A percentile compares a stretch with the other conserved stretches of the same genome.
These are phyloP conservation scores for Ananas comosus DNA, from an alignment of 176 grass and related monocot genomes.

Conservation along the genomic window DNA sequence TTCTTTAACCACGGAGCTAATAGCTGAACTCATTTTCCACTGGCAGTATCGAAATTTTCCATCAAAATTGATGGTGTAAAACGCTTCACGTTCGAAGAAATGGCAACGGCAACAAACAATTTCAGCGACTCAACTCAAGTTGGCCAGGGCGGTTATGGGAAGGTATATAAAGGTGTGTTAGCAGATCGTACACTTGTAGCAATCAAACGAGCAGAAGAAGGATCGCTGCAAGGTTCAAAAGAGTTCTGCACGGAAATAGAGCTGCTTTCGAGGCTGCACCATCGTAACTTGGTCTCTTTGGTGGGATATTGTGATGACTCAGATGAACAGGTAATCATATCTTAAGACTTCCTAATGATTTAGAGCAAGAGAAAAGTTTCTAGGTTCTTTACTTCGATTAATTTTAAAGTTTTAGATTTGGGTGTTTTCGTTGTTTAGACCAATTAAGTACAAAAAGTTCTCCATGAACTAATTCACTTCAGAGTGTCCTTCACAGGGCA, in stretches of 20 bases:
- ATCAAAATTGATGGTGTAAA: constrained; percentile 75
- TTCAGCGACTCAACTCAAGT: constrained; percentile 64
- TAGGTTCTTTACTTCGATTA: too few relatives aligned
- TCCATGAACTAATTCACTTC: too few relatives aligned
- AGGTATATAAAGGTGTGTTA: constrained; percentile 77
- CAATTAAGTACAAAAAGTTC: too few relatives aligned
- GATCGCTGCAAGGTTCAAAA: constrained; percentile 83
- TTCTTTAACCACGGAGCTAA: not conserved
- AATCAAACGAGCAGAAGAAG: constrained; percentile 80
- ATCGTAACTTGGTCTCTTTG: constrained; percentile 89
- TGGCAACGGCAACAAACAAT: constrained; percentile 56
- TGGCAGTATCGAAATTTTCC: constrained; percentile 51
- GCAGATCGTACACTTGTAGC: constrained; percentile 67
- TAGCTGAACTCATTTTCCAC: constrained; percentile 5
- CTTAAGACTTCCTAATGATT: not conserved
- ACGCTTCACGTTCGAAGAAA: constrained; percentile 76
- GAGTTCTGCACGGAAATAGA: constrained; percentile 96
- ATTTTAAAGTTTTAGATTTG: too few relatives aligned
- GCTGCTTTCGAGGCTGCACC: constrained; percentile 81
- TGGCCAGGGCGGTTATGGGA: constrained; percentile 91
- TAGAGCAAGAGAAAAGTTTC: not conserved
- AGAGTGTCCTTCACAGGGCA: too few relatives aligned
- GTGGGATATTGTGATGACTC: constrained; percentile 84
- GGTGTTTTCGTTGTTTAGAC: too few relatives aligned
- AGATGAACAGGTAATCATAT: constrained; percentile 60